Evolutionary conservation across 2,329 filamentous ascomycete species (phyloP).

Genomic region (Ophiocordyceps camponoti-rufipedis): DNA sequence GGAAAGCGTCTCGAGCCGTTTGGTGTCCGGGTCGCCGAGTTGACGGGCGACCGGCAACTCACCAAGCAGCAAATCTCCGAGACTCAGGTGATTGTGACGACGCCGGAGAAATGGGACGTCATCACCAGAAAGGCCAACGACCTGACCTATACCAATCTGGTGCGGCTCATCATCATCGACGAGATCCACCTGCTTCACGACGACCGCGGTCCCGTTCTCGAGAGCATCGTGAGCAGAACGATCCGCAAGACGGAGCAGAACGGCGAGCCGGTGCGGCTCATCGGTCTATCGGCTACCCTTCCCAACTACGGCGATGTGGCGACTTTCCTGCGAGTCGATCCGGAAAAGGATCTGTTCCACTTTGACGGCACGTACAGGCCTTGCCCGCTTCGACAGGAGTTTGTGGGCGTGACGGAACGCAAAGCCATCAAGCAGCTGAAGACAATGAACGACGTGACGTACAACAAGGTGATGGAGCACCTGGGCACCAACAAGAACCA

Average conservation of each 20-base stretch:
- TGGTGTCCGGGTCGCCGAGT: conserved; percentile 81
- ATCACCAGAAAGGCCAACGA: conserved; percentile 97
- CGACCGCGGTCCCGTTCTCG: conserved; percentile 86
- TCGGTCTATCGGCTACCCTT: conserved; percentile 85
- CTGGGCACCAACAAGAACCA: conserved; percentile 86
- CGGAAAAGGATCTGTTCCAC: conserved; percentile 75
- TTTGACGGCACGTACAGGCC: conserved; percentile 90
- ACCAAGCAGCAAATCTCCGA: conserved; percentile 98
- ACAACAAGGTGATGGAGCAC: conserved; percentile 92
- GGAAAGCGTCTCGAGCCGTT: conserved; percentile 79
- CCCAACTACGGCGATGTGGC: conserved; percentile 95
- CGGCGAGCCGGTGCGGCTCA: conserved; percentile 75
- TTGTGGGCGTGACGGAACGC: conserved; percentile 91
- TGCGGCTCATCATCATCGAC: conserved; percentile 88
- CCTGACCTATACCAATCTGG: conserved; percentile 91
- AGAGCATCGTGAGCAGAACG: conserved; percentile 90
- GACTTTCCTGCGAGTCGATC: conserved; percentile 82
- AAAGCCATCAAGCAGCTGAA: conserved; percentile 98
- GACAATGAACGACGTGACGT: conserved; percentile 98
- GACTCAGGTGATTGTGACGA: conserved; percentile 95
- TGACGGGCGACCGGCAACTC: conserved; percentile 93
- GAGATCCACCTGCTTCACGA: conserved; percentile 97
- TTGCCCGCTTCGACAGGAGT: conserved; percentile 89
- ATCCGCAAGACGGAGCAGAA: conserved; percentile 89
- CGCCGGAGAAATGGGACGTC: conserved; percentile 97